These are phyloP conservation scores for Eremothecium gossypii DNA, from an alignment of 1,139 yeast species.

Conservation along the genomic window DNA sequence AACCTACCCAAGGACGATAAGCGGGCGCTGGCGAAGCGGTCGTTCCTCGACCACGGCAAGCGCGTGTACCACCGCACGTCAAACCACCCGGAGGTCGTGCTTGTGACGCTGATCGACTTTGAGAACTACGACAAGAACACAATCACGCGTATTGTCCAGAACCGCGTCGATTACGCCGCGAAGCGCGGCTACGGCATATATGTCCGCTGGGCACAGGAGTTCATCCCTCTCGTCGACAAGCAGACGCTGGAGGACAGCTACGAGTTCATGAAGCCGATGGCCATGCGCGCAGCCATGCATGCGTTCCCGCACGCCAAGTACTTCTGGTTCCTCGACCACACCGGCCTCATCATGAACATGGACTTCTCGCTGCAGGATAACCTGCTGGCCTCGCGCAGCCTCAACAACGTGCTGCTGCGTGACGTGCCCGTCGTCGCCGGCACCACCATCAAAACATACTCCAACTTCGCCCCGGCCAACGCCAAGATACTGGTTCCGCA, in stretches of 20 bases:
- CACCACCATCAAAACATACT: constrained; percentile 64
- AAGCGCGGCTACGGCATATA: constrained; percentile 67
- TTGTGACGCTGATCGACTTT: constrained; percentile 78
- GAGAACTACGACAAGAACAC: constrained; percentile 54
- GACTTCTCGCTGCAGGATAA: constrained; percentile 48
- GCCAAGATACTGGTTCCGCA: constrained; percentile 60
- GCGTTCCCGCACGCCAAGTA: constrained; percentile 79
- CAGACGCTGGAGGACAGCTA: constrained; percentile 21
- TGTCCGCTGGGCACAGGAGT: constrained; percentile 77
- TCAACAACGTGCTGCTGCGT: constrained; percentile 50
- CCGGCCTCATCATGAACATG: constrained; percentile 59
- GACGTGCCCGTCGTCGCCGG: constrained; percentile 62
- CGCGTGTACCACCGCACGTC: constrained; percentile 39
- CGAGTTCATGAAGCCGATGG: constrained; percentile 23
- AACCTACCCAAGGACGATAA: constrained; percentile 29
- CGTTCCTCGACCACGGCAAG: constrained; percentile 59
- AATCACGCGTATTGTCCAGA: constrained; percentile 60
- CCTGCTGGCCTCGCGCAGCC: constrained; percentile 45
- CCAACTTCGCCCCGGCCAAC: constrained; percentile 44
- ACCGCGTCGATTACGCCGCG: constrained; percentile 75
- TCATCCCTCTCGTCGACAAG: constrained; percentile 47
- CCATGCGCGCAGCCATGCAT: constrained; percentile 69
- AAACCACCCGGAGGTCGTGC: constrained; percentile 55
- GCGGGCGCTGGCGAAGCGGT: constrained; percentile 39
- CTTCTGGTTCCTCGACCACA: constrained; percentile 78